These are phyloP conservation scores for Chloranthus sessilifolius DNA, from an alignment of 164 flowering plant species.

Conservation along the genomic window DNA sequence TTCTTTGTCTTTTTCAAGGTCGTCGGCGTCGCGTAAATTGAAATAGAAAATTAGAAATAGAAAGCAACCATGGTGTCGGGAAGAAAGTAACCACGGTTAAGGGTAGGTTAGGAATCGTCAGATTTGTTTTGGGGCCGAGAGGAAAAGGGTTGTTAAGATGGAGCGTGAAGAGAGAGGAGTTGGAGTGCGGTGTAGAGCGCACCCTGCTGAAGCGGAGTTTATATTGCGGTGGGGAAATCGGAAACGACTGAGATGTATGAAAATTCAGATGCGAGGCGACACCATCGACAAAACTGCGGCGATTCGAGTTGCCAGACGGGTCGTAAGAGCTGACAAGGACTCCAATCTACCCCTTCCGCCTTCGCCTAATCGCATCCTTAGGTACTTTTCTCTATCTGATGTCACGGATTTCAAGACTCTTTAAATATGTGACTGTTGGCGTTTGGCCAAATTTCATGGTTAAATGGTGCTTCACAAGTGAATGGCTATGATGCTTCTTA, in stretches of 20 bases:
- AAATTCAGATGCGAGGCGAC: conserved; percentile 47
- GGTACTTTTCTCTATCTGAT: too few relatives aligned
- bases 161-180: conserved; percentile 26
- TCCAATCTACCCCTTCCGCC: conserved; percentile 14
- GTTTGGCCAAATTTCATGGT: too few relatives aligned
- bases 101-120: conserved; percentile 7
- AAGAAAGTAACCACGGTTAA: conserved; percentile 11
- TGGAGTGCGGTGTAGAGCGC: conserved; percentile 16
- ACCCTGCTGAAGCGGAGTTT: conserved; percentile 37
- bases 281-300: conserved; percentile 31
- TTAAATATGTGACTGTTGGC: too few relatives aligned
- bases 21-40: too few relatives aligned
- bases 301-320: conserved; percentile 56
- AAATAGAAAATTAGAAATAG: too few relatives aligned
- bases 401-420: neutral
- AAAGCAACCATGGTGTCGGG: conserved; percentile 4
- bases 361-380: conserved; percentile 44
- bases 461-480: too few relatives aligned
- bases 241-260: conserved; percentile 74
- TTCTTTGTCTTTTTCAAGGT: too few relatives aligned
- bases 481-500: too few relatives aligned
- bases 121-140: conserved; percentile 7
- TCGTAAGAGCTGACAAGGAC: conserved; percentile 41
- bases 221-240: conserved; percentile 87
- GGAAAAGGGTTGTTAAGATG: too few relatives aligned